Conservation (phyloP, 2,329 filamentous ascomycete genomes). For the Cryphonectria nitschkei region DNA sequence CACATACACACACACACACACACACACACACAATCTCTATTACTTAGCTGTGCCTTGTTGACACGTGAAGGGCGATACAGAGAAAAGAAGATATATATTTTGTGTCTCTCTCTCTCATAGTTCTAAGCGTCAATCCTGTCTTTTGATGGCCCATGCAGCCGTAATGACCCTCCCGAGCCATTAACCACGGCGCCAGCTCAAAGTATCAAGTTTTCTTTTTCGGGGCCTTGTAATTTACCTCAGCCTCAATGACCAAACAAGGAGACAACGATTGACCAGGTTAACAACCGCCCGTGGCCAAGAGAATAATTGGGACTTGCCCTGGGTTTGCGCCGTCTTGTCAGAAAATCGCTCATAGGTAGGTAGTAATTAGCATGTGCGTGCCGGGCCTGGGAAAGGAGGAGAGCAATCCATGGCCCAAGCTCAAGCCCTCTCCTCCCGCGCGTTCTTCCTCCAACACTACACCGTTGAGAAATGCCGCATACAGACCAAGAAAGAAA, state of each 20-base stretch:
- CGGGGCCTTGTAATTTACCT: not conserved
- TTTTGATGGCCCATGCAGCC: not conserved
- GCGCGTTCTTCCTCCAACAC: not conserved
- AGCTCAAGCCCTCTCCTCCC: not conserved
- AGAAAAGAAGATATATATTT: not conserved
- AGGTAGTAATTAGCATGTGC: not conserved
- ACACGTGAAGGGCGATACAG: not conserved
- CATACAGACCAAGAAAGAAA: not conserved
- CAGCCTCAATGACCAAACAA: not conserved
- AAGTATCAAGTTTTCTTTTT: not conserved
- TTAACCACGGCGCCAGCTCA: not conserved
- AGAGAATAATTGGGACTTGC: not conserved
- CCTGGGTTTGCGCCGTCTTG: not conserved
- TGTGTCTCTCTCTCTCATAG: not conserved
- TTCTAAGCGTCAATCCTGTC: not conserved
- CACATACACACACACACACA: too few relatives aligned
- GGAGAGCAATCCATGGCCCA: not conserved
- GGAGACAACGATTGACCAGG: not conserved
- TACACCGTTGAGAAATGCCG: conserved; percentile 4
- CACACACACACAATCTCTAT: not conserved
- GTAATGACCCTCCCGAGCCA: not conserved
- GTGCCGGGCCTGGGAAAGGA: not conserved
- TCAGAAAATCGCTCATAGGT: conserved; percentile 6
- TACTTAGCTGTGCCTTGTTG: not conserved
- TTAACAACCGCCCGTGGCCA: not conserved